Evolutionary conservation across 768 basidiomycete species (phyloP).

Genomic region (Xanthoconium purpureum): DNA sequence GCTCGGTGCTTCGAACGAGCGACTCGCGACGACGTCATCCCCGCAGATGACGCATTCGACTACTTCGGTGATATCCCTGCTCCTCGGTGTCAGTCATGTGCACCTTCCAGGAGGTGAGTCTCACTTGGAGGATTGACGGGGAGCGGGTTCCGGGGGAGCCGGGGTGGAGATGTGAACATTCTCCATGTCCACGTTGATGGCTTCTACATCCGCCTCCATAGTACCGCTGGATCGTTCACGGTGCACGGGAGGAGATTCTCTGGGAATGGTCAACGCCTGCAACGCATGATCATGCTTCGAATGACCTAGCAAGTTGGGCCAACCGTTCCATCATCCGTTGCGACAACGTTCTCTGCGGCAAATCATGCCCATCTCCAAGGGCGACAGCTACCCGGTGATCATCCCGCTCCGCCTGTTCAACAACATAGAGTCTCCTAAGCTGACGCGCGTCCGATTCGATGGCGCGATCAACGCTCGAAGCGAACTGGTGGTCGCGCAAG

Average conservation of each 20-base stretch:
- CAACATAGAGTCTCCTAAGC: constrained; percentile 29
- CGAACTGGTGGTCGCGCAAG: constrained; percentile 39
- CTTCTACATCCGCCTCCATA: neutral
- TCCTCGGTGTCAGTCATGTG: neutral
- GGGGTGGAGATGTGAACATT: neutral
- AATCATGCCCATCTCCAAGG: constrained; percentile 27
- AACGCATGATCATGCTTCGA: neutral
- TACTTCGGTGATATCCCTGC: neutral
- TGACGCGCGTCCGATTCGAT: constrained; percentile 34
- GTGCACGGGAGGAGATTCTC: neutral
- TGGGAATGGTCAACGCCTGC: constrained; percentile 6
- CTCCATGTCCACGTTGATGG: neutral
- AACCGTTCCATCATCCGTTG: constrained; percentile 14
- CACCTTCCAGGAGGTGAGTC: neutral
- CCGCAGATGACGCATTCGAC: constrained; percentile 41
- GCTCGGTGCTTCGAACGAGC: constrained; percentile 34
- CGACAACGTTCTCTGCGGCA: constrained; percentile 16
- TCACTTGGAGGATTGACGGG: neutral
- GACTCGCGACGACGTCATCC: constrained; percentile 28
- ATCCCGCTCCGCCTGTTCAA: constrained; percentile 39
- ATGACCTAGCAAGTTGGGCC: constrained; percentile 3
- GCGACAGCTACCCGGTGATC: constrained; percentile 44
- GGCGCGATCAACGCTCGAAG: constrained; percentile 42
- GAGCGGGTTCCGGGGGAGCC: neutral
- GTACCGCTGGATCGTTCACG: neutral